Conservation (phyloP, 2,329 filamentous ascomycete genomes). For the Diaporthe velutina region DNA sequence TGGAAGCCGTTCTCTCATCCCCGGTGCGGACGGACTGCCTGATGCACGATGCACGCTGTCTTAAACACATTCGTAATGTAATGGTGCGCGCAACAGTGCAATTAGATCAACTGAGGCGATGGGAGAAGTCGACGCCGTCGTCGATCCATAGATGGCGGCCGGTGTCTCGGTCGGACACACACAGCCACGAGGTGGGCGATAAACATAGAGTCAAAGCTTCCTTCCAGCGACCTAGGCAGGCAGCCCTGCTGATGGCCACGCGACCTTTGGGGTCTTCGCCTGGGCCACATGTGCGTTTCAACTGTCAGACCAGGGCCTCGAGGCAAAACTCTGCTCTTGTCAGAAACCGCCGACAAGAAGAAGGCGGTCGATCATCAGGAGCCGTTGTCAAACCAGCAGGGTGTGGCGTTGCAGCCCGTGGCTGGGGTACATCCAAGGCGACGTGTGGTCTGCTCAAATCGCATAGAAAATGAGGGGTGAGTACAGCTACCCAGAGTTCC, state of each 20-base stretch:
- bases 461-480: slow-evolving; percentile 9
- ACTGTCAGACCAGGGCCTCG: slow-evolving; percentile 26
- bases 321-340: slow-evolving; percentile 10
- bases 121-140: not conserved
- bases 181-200: slow-evolving; percentile 22
- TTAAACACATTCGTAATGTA: not conserved
- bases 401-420: slow-evolving; percentile 8
- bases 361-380: slow-evolving; percentile 10
- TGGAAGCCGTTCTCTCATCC: not conserved
- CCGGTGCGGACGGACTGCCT: not conserved
- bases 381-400: slow-evolving; percentile 5
- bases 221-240: slow-evolving; percentile 4
- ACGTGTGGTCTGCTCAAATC: slow-evolving; percentile 6
- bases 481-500: not conserved
- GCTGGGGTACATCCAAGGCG: slow-evolving; percentile 5
- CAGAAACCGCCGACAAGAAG: slow-evolving; percentile 11
- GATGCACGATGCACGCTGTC: not conserved
- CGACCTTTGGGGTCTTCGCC: slow-evolving; percentile 3
- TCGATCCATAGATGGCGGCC: not conserved
- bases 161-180: slow-evolving; percentile 18
- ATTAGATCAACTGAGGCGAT: too few species aligned
- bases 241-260: not conserved
- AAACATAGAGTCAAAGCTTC: slow-evolving; percentile 35
- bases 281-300: slow-evolving; percentile 29
- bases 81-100: not conserved